Base-by-base conservation (phyloP, 805 yeast genomes). In the Saturnispora serradocipensis region DNA sequence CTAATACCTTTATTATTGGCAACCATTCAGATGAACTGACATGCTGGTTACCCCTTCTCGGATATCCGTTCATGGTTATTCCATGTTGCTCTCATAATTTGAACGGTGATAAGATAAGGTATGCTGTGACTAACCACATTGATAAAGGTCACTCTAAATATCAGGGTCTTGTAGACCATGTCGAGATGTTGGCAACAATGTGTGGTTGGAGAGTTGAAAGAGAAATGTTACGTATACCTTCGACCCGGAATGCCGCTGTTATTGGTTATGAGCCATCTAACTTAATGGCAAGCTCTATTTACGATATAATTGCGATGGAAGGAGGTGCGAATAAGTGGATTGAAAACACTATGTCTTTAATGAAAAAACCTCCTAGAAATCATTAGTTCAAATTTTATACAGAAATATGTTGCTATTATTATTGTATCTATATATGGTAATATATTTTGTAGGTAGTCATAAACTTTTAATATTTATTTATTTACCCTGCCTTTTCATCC, bases 1-100 rank as follows among this genome's bases (percentile, higher is more conserved):
- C 70, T 22, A 76, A 84, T 58, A 84, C 96, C 0, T 91, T 91
- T 60, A 67, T 90, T 35, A 89, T 91, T 44, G 98, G 98, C 1
- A 91, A 91, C 64, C 98, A 91, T 63, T 86, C 96, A 1, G 98
- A 91, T 65, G 98, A 91, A 63, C 73, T 91, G 52, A 90, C 97
- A 0, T 86, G 96, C 58, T 91, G 98, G 97, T 82, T 91, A 36
- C 98, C 98, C 3, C 69, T 91, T 10, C 68, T 91, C 10, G 89
- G 88, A 0, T 85, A 76, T 55, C 96, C 97, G 6, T 91, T 88
- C 64, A 72, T 91, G 72, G 96, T 88, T 9, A 87, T 91, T 42
- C 98, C 98, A 10, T 91, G 98, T 65, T 91, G 98, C 65, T 89
- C 97, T 0, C 96, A 91, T 66, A 80, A 85, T 2, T 73, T 91